Percentiles rank a stretch among this genome's conserved stretches.
Evolutionary conservation across 768 basidiomycete genomes (phyloP).

Genomic region (Leccinum arenicola): DNA sequence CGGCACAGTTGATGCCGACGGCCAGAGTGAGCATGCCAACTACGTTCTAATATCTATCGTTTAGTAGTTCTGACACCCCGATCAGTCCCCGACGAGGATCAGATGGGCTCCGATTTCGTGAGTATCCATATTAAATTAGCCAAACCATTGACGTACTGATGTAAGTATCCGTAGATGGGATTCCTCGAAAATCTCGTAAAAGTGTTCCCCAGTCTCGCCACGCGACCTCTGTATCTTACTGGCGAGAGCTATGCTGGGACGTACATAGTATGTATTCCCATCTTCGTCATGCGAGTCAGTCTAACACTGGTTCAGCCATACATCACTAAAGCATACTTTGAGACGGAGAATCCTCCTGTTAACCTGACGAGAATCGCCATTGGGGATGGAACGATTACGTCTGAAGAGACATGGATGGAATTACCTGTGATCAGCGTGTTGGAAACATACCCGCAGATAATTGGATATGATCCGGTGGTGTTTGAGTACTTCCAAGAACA

Average conservation of each 20-base stretch:
- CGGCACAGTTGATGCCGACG: conserved; percentile 56
- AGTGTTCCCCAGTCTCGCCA: conserved; percentile 66
- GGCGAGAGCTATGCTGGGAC: conserved; percentile 76
- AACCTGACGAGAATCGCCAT: conserved; percentile 64
- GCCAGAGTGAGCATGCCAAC: conserved; percentile 44
- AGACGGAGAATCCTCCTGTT: conserved; percentile 58
- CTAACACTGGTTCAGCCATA: conserved; percentile 52
- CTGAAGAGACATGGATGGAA: conserved; percentile 46
- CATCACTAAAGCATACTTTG: conserved; percentile 69
- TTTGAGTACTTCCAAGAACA: conserved; percentile 67
- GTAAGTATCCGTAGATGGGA: conserved; percentile 46
- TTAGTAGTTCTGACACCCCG: conserved; percentile 11
- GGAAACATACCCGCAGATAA: conserved; percentile 74
- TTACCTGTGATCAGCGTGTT: conserved; percentile 57
- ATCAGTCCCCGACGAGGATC: conserved; percentile 55
- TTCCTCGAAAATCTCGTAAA: conserved; percentile 69
- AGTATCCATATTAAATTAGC: conserved; percentile 15
- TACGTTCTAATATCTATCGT: not conserved
- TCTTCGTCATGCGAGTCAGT: conserved; percentile 26
- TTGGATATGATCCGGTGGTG: conserved; percentile 66
- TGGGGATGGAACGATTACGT: conserved; percentile 59
- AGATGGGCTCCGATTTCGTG: conserved; percentile 50
- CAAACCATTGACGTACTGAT: not conserved
- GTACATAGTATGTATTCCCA: conserved; percentile 49
- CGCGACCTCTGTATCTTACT: conserved; percentile 63